Evolutionary conservation across 2,329 filamentous ascomycete genomes (phyloP).

Genomic region (Capronia americana): DNA sequence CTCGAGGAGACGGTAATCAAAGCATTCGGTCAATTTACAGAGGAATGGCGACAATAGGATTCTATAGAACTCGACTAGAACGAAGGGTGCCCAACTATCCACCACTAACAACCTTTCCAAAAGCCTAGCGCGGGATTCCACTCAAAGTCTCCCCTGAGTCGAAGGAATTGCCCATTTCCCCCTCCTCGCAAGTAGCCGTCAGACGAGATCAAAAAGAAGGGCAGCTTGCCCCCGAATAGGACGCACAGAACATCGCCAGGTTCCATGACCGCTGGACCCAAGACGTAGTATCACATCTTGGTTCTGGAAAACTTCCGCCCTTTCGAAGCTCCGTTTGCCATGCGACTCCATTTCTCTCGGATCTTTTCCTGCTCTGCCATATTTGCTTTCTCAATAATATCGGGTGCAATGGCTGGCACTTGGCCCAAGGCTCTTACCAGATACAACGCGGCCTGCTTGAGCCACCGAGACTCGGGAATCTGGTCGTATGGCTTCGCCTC

Average conservation of each 20-base stretch:
- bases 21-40: no score
- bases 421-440: not conserved
- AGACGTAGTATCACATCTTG: not conserved
- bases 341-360: not conserved
- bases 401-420: not conserved
- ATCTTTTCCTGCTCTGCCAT: not conserved
- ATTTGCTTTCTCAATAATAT: not conserved
- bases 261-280: not conserved
- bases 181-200: no score
- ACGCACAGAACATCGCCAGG: not conserved
- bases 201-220: no score
- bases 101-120: no score
- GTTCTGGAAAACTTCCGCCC: not conserved
- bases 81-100: no score
- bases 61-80: no score
- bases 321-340: not conserved
- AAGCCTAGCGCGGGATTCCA: no score
- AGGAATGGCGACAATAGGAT: no score
- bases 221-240: not conserved
- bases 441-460: not conserved
- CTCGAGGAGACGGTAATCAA: no score
- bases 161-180: no score
- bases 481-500: not conserved
- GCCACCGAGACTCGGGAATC: not conserved
- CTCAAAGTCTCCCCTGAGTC: no score